Evolutionary conservation across 805 yeast genomes (phyloP).

Genomic region (Wickerhamiella sergipiensis): DNA sequence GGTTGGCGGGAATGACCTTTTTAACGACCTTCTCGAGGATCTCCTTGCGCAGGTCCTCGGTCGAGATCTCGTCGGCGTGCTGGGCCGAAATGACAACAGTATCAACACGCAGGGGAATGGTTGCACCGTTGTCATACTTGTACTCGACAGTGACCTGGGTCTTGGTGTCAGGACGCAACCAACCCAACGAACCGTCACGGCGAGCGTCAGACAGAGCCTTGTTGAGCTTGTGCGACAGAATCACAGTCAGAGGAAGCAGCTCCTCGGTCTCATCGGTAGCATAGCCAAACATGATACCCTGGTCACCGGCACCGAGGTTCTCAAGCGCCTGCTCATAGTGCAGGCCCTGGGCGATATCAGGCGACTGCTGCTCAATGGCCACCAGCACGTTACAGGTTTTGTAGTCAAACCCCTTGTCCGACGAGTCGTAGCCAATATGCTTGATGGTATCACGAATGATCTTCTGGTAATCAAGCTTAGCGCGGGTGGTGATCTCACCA

Average conservation of each 20-base stretch:
- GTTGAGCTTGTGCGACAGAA: slow-evolving; percentile 91
- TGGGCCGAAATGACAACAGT: slow-evolving; percentile 95
- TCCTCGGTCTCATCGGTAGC: slow-evolving; percentile 99
- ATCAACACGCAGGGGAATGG: slow-evolving; percentile 90
- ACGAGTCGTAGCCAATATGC: slow-evolving; percentile 93
- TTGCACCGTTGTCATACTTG: slow-evolving; percentile 87
- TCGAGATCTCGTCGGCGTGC: slow-evolving; percentile 91
- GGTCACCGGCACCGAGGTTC: slow-evolving; percentile 99
- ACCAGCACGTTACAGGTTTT: slow-evolving; percentile 98
- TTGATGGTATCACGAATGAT: slow-evolving; percentile 96
- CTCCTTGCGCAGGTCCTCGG: slow-evolving; percentile 78
- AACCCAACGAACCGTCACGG: slow-evolving; percentile 83
- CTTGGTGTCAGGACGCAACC: slow-evolving; percentile 99
- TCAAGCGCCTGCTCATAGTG: slow-evolving; percentile 90
- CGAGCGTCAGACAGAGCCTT: slow-evolving; percentile 95
- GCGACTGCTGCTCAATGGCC: slow-evolving; percentile 98
- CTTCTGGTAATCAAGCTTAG: slow-evolving; percentile 90
- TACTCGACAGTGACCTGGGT: slow-evolving; percentile 98
- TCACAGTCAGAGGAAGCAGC: slow-evolving; percentile 85
- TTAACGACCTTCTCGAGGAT: slow-evolving; percentile 69
- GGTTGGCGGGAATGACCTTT: slow-evolving; percentile 81
- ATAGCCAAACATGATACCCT: slow-evolving; percentile 99
- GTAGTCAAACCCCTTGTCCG: slow-evolving; percentile 96
- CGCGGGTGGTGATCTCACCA: slow-evolving; percentile 98
- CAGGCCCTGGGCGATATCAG: slow-evolving; percentile 98